These are phyloP conservation scores for Pleurotus platypus DNA, from an alignment of 768 basidiomycete species.

Conservation along the genomic window DNA sequence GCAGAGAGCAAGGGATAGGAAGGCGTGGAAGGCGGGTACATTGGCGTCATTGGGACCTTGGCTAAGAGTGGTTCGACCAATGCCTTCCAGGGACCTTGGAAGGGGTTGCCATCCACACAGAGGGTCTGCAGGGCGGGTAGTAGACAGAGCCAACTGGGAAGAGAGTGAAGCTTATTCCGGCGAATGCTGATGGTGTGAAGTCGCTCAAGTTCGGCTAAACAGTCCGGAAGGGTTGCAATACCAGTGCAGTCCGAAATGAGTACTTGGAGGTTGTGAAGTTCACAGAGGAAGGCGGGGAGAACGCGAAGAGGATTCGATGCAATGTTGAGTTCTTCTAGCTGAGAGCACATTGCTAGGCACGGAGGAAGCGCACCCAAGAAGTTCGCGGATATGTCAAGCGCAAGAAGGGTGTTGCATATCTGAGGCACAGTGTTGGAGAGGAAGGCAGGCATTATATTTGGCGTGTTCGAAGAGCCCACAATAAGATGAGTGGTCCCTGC, in stretches of 20 bases:
- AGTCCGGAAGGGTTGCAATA: slow-evolving; percentile 70
- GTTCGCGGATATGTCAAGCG: slow-evolving; percentile 90
- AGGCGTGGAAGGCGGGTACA: slow-evolving; percentile 66
- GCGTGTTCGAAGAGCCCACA: slow-evolving; percentile 75
- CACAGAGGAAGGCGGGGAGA: slow-evolving; percentile 86
- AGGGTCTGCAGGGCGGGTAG: slow-evolving; percentile 82
- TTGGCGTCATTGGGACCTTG: slow-evolving; percentile 54
- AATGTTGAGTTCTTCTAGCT: slow-evolving; percentile 91
- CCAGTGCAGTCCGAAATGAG: slow-evolving; percentile 92
- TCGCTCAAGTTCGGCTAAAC: slow-evolving; percentile 68
- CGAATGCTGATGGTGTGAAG: slow-evolving; percentile 89
- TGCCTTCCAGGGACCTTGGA: slow-evolving; percentile 90
- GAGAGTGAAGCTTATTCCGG: slow-evolving; percentile 79
- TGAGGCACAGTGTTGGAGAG: slow-evolving; percentile 67
- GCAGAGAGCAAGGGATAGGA: slow-evolving; percentile 50
- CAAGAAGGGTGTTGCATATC: slow-evolving; percentile 76
- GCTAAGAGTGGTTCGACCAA: slow-evolving; percentile 82
- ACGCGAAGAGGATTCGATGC: slow-evolving; percentile 87
- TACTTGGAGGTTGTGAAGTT: slow-evolving; percentile 75
- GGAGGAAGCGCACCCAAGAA: slow-evolving; percentile 82
- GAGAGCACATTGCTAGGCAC: slow-evolving; percentile 72
- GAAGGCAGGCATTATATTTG: slow-evolving; percentile 74
- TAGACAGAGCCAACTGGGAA: slow-evolving; percentile 94
- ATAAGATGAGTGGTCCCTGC: slow-evolving; percentile 93
- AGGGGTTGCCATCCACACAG: slow-evolving; percentile 93